Base-by-base conservation (phyloP, 345 rosid species). In the Euclidium syriacum region DNA sequence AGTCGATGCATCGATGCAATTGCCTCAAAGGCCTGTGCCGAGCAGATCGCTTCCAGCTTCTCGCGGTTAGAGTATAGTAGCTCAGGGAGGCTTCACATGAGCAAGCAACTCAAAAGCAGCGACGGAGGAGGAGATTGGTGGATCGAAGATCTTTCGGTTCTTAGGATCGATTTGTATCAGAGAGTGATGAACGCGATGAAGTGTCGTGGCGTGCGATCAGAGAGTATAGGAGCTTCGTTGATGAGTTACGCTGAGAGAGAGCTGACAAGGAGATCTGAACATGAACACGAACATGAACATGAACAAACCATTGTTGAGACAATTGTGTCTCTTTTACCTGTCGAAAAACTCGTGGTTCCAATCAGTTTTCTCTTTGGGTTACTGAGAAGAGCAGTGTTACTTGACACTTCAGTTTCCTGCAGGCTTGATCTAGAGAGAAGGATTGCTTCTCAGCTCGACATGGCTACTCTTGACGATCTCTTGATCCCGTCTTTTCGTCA, bases 81-180 rank as follows among this genome's bases (percentile, higher is more conserved):
- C 81, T 92, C 98, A 2, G 98, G 98, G 53, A 80, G 98, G 72
- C 96, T 92, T 52, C 97, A 89, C 71, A 92, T 87, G 95, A 89
- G 82, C 77, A 90, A 51, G 78, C 91, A 82, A 40, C 78, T 80
- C n/a, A 89, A 87, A 58, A 71, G 84, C 29, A 60, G 39, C 16
- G 59, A 60, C n/a, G 95, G 85, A 39, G 95, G 85, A 39, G 85
- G 89, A 30, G 97, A 85, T 63, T 92, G 98, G 98, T 92, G 98
- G 98, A 85, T 87, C 15, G 87, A 92, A 49, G 98, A 92, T 67
- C 84, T 92, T 52, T 87, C 97, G 2, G 86, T 83, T 71, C 86
- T 92, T 26, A 67, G 91, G 54, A 78, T 92, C 19, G 95, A 92
- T 62, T 72, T 92, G 67, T 92, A 87, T 50, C 86, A 84, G 47